Conservation (phyloP, 2,329 filamentous ascomycete genomes). For the Colletotrichum costaricense region DNA sequence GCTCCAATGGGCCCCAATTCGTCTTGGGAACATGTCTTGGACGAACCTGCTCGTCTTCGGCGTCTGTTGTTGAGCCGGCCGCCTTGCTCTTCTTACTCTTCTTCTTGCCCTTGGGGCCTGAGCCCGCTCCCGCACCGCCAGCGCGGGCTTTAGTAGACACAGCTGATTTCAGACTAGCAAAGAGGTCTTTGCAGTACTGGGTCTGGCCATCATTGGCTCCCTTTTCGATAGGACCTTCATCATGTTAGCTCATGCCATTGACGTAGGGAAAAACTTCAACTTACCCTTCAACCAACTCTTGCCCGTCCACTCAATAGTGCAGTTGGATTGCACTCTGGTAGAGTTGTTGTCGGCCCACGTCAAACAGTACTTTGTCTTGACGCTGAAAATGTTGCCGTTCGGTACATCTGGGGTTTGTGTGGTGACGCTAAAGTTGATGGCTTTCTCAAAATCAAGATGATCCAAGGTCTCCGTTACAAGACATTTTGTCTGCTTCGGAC, state of each 20-base stretch:
- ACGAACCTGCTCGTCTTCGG: conserved; percentile 51
- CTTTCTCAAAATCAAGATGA: conserved; percentile 85
- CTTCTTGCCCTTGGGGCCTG: conserved; percentile 69
- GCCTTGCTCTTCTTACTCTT: conserved; percentile 65
- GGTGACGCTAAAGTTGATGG: conserved; percentile 82
- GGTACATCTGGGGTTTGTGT: conserved; percentile 96
- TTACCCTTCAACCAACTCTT: conserved; percentile 98
- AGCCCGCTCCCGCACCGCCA: conserved; percentile 56
- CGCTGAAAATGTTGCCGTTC: conserved; percentile 88
- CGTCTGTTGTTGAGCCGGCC: conserved; percentile 56
- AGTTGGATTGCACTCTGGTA: conserved; percentile 88
- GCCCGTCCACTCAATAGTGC: conserved; percentile 93
- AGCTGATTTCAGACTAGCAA: conserved; percentile 78
- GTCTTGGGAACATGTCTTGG: conserved; percentile 56
- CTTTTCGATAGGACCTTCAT: conserved; percentile 90
- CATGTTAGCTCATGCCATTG: conserved; percentile 43
- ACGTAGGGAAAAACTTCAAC: conserved; percentile 37
- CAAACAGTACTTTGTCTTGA: conserved; percentile 94
- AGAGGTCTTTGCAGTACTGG: conserved; percentile 83
- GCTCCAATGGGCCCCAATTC: conserved; percentile 86
- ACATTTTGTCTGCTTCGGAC: conserved; percentile 94
- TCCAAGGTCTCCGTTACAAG: conserved; percentile 89
- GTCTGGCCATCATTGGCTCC: conserved; percentile 91
- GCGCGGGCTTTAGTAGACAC: conserved; percentile 73
- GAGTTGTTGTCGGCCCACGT: conserved; percentile 90